phyloP scores from a whole-genome alignment of 768 basidiomycete genomes.

The Pisolithus microcarpus region DNA sequence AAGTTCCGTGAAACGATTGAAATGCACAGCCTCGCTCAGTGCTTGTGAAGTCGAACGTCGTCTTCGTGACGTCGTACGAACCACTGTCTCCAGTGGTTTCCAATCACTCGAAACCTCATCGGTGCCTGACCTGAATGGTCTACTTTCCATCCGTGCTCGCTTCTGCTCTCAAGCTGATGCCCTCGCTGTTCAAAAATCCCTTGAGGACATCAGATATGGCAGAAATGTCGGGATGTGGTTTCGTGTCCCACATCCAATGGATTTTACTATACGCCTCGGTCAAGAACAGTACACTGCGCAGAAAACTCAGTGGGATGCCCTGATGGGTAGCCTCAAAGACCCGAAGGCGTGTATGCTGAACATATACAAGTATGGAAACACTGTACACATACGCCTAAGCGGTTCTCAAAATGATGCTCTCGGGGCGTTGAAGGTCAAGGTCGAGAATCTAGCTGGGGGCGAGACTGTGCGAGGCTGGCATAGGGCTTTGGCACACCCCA shows the following conservation, averaged over 20 bases:
- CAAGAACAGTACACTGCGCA: conserved; percentile 46
- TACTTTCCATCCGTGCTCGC: conserved; percentile 32
- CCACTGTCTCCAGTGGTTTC: conserved; percentile 11
- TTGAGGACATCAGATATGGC: conserved; percentile 30
- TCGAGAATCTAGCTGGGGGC: conserved; percentile 48
- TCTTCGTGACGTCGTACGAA: conserved; percentile 21
- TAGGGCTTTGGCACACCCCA: conserved; percentile 27
- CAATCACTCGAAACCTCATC: conserved; percentile 9
- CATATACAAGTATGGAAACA: conserved; percentile 18
- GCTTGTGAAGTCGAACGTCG: conserved; percentile 13
- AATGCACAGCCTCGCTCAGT: conserved; percentile 15
- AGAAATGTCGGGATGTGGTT: conserved; percentile 29
- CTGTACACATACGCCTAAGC: conserved; percentile 36
- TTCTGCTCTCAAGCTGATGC: conserved; percentile 47
- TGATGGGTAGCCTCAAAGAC: conserved; percentile 31
- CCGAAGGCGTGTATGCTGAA: conserved; percentile 30
- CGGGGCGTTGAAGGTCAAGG: conserved; percentile 53
- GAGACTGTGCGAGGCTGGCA: conserved; percentile 49
- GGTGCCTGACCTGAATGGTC: conserved; percentile 23
- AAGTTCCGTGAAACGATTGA: conserved; percentile 17
- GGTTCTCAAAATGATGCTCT: conserved; percentile 48
- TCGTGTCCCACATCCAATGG: conserved; percentile 41
- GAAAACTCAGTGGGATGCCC: conserved; percentile 40
- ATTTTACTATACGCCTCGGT: conserved; percentile 45
- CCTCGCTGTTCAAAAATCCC: conserved; percentile 29